A percentile compares a stretch with the other conserved stretches of the same genome.
phyloP scores from a whole-genome alignment of 2,329 filamentous ascomycete genomes.

The Penicillium sp. region DNA sequence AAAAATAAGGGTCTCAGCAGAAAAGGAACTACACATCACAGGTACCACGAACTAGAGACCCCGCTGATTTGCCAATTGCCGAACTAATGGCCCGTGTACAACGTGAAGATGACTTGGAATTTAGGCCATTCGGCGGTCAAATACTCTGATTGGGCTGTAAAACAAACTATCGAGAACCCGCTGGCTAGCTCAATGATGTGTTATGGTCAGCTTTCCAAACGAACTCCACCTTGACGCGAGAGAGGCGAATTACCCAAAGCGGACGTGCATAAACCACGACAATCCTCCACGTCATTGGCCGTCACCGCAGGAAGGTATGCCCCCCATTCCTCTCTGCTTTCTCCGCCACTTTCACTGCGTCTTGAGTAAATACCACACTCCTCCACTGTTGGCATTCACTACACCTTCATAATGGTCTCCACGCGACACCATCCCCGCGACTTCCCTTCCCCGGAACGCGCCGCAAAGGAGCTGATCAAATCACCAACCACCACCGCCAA shows the following conservation, averaged over 20 bases:
- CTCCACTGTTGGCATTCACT: neutral
- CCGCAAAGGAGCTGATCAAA: constrained; percentile 26
- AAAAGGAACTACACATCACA: neutral
- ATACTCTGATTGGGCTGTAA: neutral
- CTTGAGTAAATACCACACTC: neutral
- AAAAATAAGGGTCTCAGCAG: neutral
- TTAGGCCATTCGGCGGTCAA: too few species aligned
- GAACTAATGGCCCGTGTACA: neutral
- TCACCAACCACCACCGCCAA: constrained; percentile 24
- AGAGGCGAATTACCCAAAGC: neutral
- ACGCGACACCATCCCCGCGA: constrained; percentile 57
- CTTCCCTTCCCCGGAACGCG: constrained; percentile 43
- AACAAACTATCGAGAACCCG: neutral
- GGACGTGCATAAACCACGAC: neutral
- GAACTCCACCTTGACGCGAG: neutral
- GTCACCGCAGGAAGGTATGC: constrained; percentile 2
- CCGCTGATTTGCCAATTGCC: neutral
- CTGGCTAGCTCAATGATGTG: neutral
- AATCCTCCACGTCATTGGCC: constrained; percentile 7
- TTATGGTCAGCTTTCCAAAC: neutral
- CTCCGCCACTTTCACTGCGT: neutral
- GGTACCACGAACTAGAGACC: neutral
- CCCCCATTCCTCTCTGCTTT: neutral
- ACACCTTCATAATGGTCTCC: constrained; percentile 48
- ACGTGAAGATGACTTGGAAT: neutral